These are phyloP conservation scores for Alnus rubra DNA, from an alignment of 306 rosid genomes.

Conservation along the genomic window DNA sequence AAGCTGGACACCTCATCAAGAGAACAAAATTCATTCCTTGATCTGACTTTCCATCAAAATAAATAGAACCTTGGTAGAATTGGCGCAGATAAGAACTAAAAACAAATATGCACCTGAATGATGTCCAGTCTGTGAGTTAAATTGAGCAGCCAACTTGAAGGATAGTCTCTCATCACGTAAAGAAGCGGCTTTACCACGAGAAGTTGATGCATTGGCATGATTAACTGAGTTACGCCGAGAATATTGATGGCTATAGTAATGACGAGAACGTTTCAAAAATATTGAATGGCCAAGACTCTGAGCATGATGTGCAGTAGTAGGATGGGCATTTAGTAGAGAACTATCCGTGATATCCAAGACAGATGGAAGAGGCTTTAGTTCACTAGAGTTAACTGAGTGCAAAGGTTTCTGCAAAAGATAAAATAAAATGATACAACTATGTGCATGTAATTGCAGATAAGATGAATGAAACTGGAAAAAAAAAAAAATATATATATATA, in stretches of 20 bases:
- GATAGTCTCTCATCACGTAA: constrained; percentile 51
- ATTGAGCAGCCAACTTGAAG: constrained; percentile 62
- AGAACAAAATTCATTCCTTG: background rate
- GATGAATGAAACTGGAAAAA: constrained; percentile 22
- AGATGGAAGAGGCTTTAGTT: constrained; percentile 36
- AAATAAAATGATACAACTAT: constrained; percentile 3
- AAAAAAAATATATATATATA: background rate
- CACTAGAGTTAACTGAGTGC: constrained; percentile 49
- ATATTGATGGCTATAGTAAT: constrained; percentile 81
- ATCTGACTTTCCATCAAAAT: background rate
- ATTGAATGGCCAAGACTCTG: constrained; percentile 68
- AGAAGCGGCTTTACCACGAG: constrained; percentile 60
- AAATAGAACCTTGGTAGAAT: background rate
- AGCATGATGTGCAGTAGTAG: constrained; percentile 52
- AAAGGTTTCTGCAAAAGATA: constrained; percentile 44
- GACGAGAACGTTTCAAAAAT: constrained; percentile 77
- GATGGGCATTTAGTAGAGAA: constrained; percentile 46
- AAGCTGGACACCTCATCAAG: background rate
- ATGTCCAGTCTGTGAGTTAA: constrained; percentile 43
- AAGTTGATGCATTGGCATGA: constrained; percentile 60
- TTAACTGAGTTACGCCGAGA: constrained; percentile 69
- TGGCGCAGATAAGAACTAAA: background rate
- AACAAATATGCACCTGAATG: constrained; percentile 45
- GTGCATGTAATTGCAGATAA: background rate
- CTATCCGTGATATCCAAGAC: constrained; percentile 53